Evolutionary conservation across 306 rosid genomes (phyloP).

Genomic region (Senna siamea): DNA sequence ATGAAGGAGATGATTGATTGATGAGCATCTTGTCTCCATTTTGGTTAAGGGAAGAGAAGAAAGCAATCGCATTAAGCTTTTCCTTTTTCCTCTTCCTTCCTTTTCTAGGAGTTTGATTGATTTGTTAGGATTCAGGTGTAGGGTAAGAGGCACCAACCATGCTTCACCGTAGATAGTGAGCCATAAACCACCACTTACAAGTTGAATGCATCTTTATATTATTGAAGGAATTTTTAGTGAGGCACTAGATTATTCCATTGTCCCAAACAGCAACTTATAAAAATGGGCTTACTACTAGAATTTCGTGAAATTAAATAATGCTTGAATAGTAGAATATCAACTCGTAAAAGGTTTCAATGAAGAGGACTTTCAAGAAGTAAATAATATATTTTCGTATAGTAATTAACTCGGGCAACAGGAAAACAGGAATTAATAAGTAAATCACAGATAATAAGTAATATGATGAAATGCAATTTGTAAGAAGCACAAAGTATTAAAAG

Average conservation of each 20-base stretch:
- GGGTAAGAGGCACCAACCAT: conserved; percentile 46
- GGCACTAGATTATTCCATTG: conserved; percentile 35
- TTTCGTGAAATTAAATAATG: not conserved
- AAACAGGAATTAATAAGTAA: not conserved
- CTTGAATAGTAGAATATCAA: not conserved
- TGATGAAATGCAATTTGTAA: conserved; percentile 26
- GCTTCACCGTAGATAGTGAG: conserved; percentile 64
- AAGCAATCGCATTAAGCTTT: conserved; percentile 42
- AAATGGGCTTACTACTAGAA: conserved; percentile 8
- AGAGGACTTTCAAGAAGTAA: not conserved
- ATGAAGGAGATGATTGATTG: conserved; percentile 51
- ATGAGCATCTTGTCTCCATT: conserved; percentile 59
- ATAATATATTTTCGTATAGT: not conserved
- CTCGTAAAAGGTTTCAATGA: not conserved
- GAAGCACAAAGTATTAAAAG: conserved; percentile 21
- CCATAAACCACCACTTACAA: conserved; percentile 52
- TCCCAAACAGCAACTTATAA: conserved; percentile 25
- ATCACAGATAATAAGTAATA: not conserved
- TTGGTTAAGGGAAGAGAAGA: conserved; percentile 46
- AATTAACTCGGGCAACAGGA: not conserved
- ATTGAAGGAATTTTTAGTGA: conserved; percentile 34
- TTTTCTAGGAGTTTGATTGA: conserved; percentile 41
- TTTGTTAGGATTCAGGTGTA: conserved; percentile 38
- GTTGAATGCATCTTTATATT: conserved; percentile 38
- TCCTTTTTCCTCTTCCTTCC: conserved; percentile 38